Conservation (phyloP, 805 yeast genomes). For the Starmerella bacillaris region DNA sequence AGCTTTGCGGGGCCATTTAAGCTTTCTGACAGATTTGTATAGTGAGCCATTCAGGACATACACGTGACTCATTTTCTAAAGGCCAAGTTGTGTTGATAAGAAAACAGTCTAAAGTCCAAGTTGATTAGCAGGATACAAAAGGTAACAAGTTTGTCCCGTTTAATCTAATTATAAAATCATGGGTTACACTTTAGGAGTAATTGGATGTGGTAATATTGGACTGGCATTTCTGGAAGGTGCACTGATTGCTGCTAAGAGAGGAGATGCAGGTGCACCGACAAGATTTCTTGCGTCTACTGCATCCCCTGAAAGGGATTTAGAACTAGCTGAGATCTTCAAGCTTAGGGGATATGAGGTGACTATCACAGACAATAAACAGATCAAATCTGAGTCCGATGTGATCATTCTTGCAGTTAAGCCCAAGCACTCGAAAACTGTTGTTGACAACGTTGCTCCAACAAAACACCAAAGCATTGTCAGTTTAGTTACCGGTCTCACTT, state of each 20-base stretch:
- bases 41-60: too few species aligned
- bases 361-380: constrained; percentile 33
- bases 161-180: too few species aligned
- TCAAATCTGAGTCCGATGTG: constrained; percentile 48
- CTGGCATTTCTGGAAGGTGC: constrained; percentile 41
- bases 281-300: constrained; percentile 65
- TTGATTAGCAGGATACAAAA: too few species aligned
- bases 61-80: too few species aligned
- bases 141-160: too few species aligned
- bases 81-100: too few species aligned
- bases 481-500: constrained; percentile 42
- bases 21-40: too few species aligned
- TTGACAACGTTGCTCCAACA: background rate
- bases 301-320: constrained; percentile 32
- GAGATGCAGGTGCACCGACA: constrained; percentile 33
- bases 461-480: background rate
- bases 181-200: constrained; percentile 44
- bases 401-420: constrained; percentile 83
- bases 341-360: constrained; percentile 28
- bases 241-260: constrained; percentile 51
- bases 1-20: too few species aligned
- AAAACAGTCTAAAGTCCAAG: too few species aligned
- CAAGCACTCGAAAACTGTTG: constrained; percentile 20
- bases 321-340: constrained; percentile 34
- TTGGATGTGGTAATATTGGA: constrained; percentile 95